Evolutionary conservation across 306 rosid genomes (phyloP).

Genomic region (Trifolium repens): DNA sequence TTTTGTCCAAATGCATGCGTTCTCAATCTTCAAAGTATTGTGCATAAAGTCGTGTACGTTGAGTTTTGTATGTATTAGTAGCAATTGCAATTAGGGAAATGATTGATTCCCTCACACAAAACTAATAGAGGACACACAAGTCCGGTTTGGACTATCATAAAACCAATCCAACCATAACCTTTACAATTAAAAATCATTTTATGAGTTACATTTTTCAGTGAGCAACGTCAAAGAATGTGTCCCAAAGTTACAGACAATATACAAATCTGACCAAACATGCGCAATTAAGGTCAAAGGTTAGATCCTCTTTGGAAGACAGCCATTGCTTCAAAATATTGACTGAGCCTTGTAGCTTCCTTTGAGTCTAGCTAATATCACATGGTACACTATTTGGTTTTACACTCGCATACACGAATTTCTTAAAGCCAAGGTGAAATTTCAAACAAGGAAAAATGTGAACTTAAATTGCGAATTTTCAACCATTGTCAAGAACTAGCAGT

Average conservation of each 20-base stretch:
- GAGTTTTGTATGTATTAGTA: neutral
- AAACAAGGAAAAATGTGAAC: neutral
- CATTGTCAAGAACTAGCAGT: neutral
- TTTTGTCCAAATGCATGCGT: neutral
- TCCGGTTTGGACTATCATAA: neutral
- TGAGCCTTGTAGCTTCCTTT: neutral
- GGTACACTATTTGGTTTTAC: slow-evolving; percentile 10
- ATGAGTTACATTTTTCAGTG: slow-evolving; percentile 10
- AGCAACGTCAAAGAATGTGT: slow-evolving; percentile 16
- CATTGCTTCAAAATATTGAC: slow-evolving; percentile 41
- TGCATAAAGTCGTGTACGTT: slow-evolving; percentile 7
- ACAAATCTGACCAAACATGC: slow-evolving; percentile 24
- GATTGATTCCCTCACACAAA: slow-evolving; percentile 16
- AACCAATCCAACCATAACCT: neutral
- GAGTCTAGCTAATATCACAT: neutral
- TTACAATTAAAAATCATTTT: slow-evolving; percentile 1
- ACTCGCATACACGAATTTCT: neutral
- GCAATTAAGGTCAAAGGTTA: slow-evolving; percentile 36
- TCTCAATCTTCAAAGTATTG: slow-evolving; percentile 12
- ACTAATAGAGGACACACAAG: neutral
- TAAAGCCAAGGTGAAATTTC: neutral
- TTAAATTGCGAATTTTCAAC: neutral
- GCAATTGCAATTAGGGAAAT: neutral
- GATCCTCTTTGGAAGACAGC: slow-evolving; percentile 4
- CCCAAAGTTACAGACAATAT: slow-evolving; percentile 1